Conservation (phyloP, 1,284 basidiomycete species). For the Crucibulum cyathiforme region DNA sequence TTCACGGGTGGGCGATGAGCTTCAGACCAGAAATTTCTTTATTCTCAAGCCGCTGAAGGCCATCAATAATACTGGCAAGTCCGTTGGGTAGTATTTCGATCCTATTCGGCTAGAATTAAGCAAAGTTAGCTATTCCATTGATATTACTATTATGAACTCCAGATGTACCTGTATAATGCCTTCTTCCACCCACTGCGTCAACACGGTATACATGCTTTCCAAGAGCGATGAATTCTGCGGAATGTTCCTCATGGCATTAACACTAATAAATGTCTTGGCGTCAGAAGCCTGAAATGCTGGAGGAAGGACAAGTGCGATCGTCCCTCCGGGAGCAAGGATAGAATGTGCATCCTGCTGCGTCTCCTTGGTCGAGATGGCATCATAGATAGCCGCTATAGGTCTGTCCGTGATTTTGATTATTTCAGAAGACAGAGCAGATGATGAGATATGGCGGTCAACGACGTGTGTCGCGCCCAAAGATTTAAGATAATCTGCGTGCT, state of each 20-base stretch:
- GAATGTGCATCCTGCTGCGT: conserved; percentile 17
- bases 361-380: conserved; percentile 30
- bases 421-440: not conserved
- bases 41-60: too few species aligned
- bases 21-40: too few species aligned
- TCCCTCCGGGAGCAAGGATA: conserved; percentile 15
- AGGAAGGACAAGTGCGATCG: conserved; percentile 11
- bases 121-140: too few species aligned
- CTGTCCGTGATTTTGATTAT: conserved; percentile 13
- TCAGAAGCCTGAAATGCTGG: not conserved
- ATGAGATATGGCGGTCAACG: not conserved
- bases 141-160: too few species aligned
- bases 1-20: too few species aligned
- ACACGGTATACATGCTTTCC: not conserved
- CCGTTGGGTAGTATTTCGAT: too few species aligned
- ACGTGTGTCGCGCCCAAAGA: too few species aligned
- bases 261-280: not conserved
- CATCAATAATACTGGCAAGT: too few species aligned
- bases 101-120: too few species aligned
- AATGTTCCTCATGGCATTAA: not conserved
- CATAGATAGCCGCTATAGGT: conserved; percentile 22
- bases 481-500: too few species aligned
- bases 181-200: conserved; percentile 10
- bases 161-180: conserved; percentile 27
- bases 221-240: not conserved